Conservation (phyloP, 352 stramenopile genomes). For the Phytophthora uliginosa region DNA sequence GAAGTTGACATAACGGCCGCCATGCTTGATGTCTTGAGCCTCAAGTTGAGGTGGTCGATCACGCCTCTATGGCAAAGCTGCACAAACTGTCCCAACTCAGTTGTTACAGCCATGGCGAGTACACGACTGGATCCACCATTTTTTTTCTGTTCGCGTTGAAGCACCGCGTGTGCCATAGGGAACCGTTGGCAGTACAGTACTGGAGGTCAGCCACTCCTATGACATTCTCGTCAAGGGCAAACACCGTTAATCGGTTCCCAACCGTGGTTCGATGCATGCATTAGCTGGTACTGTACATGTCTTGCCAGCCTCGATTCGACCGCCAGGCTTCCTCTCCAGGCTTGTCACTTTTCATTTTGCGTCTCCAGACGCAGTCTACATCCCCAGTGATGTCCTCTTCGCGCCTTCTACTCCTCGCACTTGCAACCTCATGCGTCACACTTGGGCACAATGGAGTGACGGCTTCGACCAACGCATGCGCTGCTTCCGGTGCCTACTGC, state of each 20-base stretch:
- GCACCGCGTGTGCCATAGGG: not conserved
- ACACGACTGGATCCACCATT: not conserved
- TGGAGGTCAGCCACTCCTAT: not conserved
- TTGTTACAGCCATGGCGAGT: not conserved
- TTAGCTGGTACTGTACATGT: no score
- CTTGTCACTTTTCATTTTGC: not conserved
- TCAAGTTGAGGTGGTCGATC: not conserved
- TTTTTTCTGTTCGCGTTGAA: not conserved
- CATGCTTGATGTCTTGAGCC: not conserved
- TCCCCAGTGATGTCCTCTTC: slow-evolving; percentile 5
- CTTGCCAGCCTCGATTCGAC: no score
- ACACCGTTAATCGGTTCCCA: not conserved
- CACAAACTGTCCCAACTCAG: not conserved
- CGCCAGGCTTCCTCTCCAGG: not conserved
- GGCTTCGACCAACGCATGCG: not conserved
- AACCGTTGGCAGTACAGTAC: not conserved
- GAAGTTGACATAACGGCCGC: no score
- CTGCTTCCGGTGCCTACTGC: slow-evolving; percentile 4
- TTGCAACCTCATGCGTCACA: not conserved
- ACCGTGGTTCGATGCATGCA: not conserved
- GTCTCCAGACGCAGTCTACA: not conserved
- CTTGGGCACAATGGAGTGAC: not conserved
- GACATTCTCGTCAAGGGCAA: not conserved
- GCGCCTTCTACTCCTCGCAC: not conserved
- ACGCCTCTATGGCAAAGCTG: not conserved